Conservation (phyloP, 176 grass and related monocot species). For the Microstegium vimineum region DNA sequence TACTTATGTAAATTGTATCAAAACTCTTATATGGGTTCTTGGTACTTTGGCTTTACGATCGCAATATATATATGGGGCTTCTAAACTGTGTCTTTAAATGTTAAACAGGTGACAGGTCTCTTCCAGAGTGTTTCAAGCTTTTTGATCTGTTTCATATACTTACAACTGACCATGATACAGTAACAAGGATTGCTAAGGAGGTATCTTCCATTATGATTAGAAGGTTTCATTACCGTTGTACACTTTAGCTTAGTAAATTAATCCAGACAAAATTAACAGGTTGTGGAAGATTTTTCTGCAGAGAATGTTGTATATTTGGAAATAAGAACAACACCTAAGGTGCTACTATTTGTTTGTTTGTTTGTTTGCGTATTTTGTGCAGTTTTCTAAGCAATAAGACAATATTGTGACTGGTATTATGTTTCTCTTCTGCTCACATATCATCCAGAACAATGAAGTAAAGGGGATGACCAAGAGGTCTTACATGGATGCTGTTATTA, state of each 20-base stretch:
- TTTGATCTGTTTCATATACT: slow-evolving; percentile 89
- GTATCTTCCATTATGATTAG: slow-evolving; percentile 14
- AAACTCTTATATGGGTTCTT: not conserved
- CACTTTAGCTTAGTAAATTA: slow-evolving; percentile 5
- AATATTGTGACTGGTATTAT: not conserved
- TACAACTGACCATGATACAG: slow-evolving; percentile 85
- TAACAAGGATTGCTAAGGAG: slow-evolving; percentile 93
- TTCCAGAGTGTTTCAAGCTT: slow-evolving; percentile 76
- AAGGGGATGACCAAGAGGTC: slow-evolving; percentile 98
- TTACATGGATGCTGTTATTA: slow-evolving; percentile 91
- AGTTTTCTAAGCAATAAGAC: not conserved
- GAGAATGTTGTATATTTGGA: slow-evolving; percentile 96
- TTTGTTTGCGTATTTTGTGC: not conserved
- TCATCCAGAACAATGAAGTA: slow-evolving; percentile 70
- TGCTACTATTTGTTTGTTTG: slow-evolving; percentile 14
- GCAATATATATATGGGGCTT: not conserved
- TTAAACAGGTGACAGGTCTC: slow-evolving; percentile 75
- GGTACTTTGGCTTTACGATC: not conserved
- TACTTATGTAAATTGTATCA: not conserved
- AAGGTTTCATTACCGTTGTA: not conserved
- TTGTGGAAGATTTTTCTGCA: slow-evolving; percentile 87
- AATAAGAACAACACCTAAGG: slow-evolving; percentile 96
- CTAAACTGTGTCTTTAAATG: not conserved
- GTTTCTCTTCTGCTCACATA: slow-evolving; percentile 2
- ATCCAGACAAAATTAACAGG: slow-evolving; percentile 34